Percentiles rank a stretch among this genome's conserved stretches.
Evolutionary conservation across 2,329 filamentous ascomycete species (phyloP).

Genomic region (Fusarium anthophilum): DNA sequence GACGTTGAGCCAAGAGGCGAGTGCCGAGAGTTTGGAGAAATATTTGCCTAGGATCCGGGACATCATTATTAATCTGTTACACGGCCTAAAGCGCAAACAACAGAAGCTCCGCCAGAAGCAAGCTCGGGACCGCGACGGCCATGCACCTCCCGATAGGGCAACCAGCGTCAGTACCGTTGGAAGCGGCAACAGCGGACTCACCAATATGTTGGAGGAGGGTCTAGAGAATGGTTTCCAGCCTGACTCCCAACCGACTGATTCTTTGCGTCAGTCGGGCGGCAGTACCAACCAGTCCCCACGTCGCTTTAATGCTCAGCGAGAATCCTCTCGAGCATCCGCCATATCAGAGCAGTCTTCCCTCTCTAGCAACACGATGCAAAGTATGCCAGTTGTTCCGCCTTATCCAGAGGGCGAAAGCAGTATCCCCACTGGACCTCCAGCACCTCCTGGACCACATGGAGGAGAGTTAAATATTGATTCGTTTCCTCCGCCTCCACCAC

Average conservation of each 20-base stretch:
- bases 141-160: conserved; percentile 57
- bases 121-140: conserved; percentile 62
- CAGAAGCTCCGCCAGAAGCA: conserved; percentile 80
- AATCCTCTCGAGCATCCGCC: conserved; percentile 61
- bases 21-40: conserved; percentile 89
- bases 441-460: conserved; percentile 49
- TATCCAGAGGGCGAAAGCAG: conserved; percentile 71
- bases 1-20: conserved; percentile 95
- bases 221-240: conserved; percentile 62
- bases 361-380: conserved; percentile 81
- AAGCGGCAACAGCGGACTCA: conserved; percentile 65
- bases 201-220: conserved; percentile 68
- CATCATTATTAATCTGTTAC: conserved; percentile 97
- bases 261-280: conserved; percentile 40
- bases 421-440: conserved; percentile 55
- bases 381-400: conserved; percentile 76
- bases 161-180: conserved; percentile 68
- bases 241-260: conserved; percentile 47
- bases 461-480: conserved; percentile 67
- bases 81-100: conserved; percentile 96
- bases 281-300: conserved; percentile 56
- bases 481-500: conserved; percentile 75
- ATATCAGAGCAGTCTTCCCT: conserved; percentile 71
- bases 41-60: conserved; percentile 95
- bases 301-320: conserved; percentile 58